These are phyloP conservation scores for Cryptomeria japonica DNA, from an alignment of 75 land plant species.

Conservation along the genomic window DNA sequence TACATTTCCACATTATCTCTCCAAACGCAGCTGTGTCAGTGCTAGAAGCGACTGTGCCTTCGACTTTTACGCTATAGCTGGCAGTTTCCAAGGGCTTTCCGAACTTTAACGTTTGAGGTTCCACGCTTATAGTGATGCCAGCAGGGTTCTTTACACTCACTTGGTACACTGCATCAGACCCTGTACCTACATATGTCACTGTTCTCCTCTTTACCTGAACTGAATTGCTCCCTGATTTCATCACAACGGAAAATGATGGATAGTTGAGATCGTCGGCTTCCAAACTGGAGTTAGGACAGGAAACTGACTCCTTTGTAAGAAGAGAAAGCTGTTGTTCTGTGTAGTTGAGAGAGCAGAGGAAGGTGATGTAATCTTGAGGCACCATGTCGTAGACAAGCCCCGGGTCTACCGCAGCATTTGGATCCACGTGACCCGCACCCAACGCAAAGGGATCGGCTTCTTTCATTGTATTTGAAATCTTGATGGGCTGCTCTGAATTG, in stretches of 20 bases:
- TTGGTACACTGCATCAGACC: slow-evolving; percentile 37
- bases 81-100: slow-evolving; percentile 11
- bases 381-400: slow-evolving; percentile 76
- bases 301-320: slow-evolving; percentile 39
- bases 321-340: slow-evolving; percentile 26
- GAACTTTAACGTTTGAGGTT: slow-evolving; percentile 25
- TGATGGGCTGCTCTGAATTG: slow-evolving; percentile 11
- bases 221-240: background rate
- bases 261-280: slow-evolving; percentile 41
- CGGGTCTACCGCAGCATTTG: slow-evolving; percentile 52
- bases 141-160: slow-evolving; percentile 17
- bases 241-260: slow-evolving; percentile 33
- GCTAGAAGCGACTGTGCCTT: slow-evolving; percentile 5
- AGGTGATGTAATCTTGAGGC: slow-evolving; percentile 54
- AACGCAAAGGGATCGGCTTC: slow-evolving; percentile 56
- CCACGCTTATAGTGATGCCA: slow-evolving; percentile 32
- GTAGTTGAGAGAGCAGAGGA: slow-evolving; percentile 75
- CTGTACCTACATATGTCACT: slow-evolving; percentile 33
- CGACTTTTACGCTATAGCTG: slow-evolving; percentile 23
- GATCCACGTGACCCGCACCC: slow-evolving; percentile 77
- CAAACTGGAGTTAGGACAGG: background rate
- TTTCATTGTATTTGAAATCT: slow-evolving; percentile 43
- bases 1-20: background rate
- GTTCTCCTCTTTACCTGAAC: slow-evolving; percentile 17
- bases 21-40: background rate